A percentile compares a stretch with the other conserved stretches of the same genome.
These are phyloP conservation scores for Omphalea diandra DNA, from an alignment of 441 rosid genomes.

Conservation along the genomic window DNA sequence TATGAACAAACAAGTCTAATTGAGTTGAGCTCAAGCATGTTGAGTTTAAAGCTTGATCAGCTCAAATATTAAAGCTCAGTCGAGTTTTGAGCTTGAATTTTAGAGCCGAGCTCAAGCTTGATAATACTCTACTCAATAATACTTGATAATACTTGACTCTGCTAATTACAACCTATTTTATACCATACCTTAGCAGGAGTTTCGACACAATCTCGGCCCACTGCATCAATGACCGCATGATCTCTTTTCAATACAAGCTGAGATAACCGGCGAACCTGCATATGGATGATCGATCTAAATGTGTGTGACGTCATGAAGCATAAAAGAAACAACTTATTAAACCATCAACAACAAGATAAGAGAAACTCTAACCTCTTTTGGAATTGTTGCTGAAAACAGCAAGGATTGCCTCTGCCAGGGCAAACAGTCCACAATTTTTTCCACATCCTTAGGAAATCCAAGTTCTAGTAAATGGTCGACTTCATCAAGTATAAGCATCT, in stretches of 20 bases:
- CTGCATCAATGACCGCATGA: slow-evolving; percentile 72
- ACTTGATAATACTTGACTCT: too few relatives aligned
- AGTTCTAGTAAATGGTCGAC: slow-evolving; percentile 90
- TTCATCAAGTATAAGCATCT: slow-evolving; percentile 90
- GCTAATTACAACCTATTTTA: too few relatives aligned
- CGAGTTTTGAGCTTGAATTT: too few relatives aligned
- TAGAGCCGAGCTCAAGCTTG: too few relatives aligned
- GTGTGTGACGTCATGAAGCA: slow-evolving; percentile 10
- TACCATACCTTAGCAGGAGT: slow-evolving; percentile 69
- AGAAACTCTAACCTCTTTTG: slow-evolving; percentile 66
- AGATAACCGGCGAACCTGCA: slow-evolving; percentile 85
- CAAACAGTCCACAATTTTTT: slow-evolving; percentile 82
- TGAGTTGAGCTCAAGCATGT: too few relatives aligned
- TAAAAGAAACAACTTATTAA: slow-evolving; percentile 9
- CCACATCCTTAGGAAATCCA: slow-evolving; percentile 91
- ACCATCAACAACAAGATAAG: slow-evolving; percentile 9
- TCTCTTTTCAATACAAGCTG: slow-evolving; percentile 93
- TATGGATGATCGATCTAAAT: not conserved
- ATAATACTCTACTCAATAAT: too few relatives aligned
- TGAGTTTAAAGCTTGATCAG: too few relatives aligned
- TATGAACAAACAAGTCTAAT: too few relatives aligned
- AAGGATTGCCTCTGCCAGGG: slow-evolving; percentile 85
- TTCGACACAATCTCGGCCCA: slow-evolving; percentile 76
- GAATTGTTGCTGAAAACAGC: slow-evolving; percentile 88
- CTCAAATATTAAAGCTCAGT: too few relatives aligned